Evolutionary conservation across 176 grass and related monocot species (phyloP).

Genomic region (Sorghum bicolor): Sorghum_bicolor_NCBIv3 NC_012878.2:47756001-47756500

Average conservation of each 20-base stretch:
- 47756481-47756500: not conserved
- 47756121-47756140: conserved; percentile 65
- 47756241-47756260: not conserved
- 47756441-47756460: not conserved
- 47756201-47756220: not conserved
- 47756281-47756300: not conserved
- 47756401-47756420: not conserved
- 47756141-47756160: not conserved
- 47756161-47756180: not conserved
- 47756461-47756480: not conserved
- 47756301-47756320: not conserved
- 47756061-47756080: conserved; percentile 98
- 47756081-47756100: conserved; percentile 97
- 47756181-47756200: not conserved
- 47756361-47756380: not conserved
- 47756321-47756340: not conserved
- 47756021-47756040: not conserved
- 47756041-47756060: conserved; percentile 76
- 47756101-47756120: conserved; percentile 84
- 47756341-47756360: not conserved
- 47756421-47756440: not conserved
- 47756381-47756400: not conserved
- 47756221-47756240: not conserved
- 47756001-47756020: not conserved
- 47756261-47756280: not conserved